Evolutionary conservation across 768 basidiomycete species (phyloP).

Genomic region (Amanita rubescens): DNA sequence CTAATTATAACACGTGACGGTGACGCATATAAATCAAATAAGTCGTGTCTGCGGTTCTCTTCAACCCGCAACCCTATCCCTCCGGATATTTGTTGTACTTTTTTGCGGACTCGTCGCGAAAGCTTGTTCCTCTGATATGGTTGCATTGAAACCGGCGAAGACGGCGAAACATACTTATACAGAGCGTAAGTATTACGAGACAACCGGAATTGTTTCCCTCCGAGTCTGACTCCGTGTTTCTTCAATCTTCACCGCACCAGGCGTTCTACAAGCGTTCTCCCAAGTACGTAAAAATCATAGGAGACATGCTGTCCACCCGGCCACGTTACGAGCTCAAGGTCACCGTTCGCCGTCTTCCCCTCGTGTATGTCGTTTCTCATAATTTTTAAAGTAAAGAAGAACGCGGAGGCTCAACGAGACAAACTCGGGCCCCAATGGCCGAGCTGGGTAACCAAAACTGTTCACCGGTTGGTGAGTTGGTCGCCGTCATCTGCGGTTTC

Average conservation of each 20-base stretch:
- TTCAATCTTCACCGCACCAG: slow-evolving; percentile 22
- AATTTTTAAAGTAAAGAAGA: slow-evolving; percentile 33
- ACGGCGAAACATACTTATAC: slow-evolving; percentile 14
- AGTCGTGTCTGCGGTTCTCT: not conserved
- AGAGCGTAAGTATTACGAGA: slow-evolving; percentile 15
- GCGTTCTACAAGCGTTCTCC: slow-evolving; percentile 39
- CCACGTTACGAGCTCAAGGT: slow-evolving; percentile 42
- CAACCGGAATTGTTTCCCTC: not conserved
- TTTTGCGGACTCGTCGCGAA: not conserved
- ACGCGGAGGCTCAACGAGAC: slow-evolving; percentile 34
- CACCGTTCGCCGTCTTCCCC: not conserved
- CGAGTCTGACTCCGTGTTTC: not conserved
- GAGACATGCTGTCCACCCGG: slow-evolving; percentile 36
- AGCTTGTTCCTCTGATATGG: slow-evolving; percentile 8
- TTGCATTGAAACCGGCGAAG: slow-evolving; percentile 11
- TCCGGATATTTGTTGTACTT: not conserved
- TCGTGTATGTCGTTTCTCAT: not conserved
- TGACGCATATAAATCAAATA: slow-evolving; percentile 1
- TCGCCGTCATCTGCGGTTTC: not conserved
- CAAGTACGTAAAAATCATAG: slow-evolving; percentile 37
- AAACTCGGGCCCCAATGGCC: slow-evolving; percentile 43
- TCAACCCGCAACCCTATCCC: not conserved
- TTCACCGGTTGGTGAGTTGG: slow-evolving; percentile 36
- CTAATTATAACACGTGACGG: slow-evolving; percentile 1
- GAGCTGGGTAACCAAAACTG: slow-evolving; percentile 38